These are phyloP conservation scores for Carallia pectinifolia DNA, from an alignment of 345 rosid species.

Conservation along the genomic window DNA sequence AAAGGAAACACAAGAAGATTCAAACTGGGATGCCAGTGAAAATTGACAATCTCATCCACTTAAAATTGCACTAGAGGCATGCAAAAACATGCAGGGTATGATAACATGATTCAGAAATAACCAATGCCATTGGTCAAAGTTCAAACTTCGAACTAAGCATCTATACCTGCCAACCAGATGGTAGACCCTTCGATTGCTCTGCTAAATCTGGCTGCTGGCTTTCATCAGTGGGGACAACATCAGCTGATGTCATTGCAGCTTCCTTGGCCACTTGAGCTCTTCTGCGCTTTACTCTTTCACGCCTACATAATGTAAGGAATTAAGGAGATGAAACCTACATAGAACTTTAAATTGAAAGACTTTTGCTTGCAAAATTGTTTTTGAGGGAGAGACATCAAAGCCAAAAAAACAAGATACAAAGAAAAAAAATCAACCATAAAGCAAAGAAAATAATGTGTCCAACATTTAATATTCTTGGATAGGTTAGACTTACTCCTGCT, in stretches of 20 bases:
- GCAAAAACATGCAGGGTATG: too few species aligned
- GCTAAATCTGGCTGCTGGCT: conserved; percentile 50
- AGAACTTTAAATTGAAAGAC: background rate
- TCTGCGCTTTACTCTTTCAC: conserved; percentile 76
- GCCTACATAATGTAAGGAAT: conserved; percentile 43
- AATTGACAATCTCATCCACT: too few species aligned
- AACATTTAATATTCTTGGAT: too few species aligned
- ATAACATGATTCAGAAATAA: background rate
- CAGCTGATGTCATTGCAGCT: conserved; percentile 12
- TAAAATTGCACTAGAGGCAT: too few species aligned
- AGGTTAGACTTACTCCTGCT: too few species aligned
- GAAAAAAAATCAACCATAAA: too few species aligned
- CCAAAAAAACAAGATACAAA: too few species aligned
- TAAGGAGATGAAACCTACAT: background rate
- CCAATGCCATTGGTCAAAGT: background rate
- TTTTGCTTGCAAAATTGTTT: background rate
- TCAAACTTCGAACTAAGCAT: background rate
- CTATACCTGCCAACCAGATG: conserved; percentile 81
- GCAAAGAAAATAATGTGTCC: too few species aligned
- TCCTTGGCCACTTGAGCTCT: conserved; percentile 57
- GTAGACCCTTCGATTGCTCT: conserved; percentile 56
- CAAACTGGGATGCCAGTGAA: background rate
- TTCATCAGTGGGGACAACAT: conserved; percentile 23
- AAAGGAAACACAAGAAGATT: background rate
- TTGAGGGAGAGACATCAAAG: too few species aligned